Conservation (phyloP, 2,329 filamentous ascomycete genomes). For the Thielaviopsis euricoi region DNA sequence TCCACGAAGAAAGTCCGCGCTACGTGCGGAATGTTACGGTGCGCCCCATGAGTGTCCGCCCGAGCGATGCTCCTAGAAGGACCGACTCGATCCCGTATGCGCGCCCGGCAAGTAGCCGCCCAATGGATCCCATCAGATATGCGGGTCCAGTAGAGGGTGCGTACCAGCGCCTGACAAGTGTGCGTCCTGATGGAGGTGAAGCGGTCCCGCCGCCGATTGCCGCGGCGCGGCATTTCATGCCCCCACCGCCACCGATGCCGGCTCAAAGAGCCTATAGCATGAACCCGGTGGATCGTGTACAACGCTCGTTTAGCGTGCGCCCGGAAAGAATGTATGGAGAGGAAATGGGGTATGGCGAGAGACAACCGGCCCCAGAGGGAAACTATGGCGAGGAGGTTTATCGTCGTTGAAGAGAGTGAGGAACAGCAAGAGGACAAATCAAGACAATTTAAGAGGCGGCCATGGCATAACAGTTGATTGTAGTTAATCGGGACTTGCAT, state of each 20-base stretch:
- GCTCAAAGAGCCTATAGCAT: slow-evolving; percentile 19
- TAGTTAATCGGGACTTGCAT: neutral
- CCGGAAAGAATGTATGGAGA: slow-evolving; percentile 27
- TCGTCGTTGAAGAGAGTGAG: slow-evolving; percentile 1
- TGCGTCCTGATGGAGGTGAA: slow-evolving; percentile 21
- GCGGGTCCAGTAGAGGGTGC: slow-evolving; percentile 21
- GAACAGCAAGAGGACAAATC: neutral
- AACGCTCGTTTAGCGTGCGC: slow-evolving; percentile 25
- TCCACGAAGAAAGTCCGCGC: slow-evolving; percentile 33
- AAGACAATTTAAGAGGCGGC: no score
- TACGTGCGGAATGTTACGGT: slow-evolving; percentile 22
- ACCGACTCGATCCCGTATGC: slow-evolving; percentile 14
- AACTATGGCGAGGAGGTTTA: slow-evolving; percentile 13
- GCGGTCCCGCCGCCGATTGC: neutral
- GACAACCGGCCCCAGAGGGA: neutral
- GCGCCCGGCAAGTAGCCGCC: slow-evolving; percentile 41
- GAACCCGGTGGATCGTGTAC: slow-evolving; percentile 18
- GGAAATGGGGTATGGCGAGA: slow-evolving; percentile 12
- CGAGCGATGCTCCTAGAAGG: neutral
- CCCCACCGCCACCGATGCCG: neutral
- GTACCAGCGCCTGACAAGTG: slow-evolving; percentile 29
- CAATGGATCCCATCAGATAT: slow-evolving; percentile 28
- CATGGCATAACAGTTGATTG: neutral
- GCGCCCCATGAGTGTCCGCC: slow-evolving; percentile 5
- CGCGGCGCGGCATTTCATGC: neutral